Evolutionary conservation across 768 basidiomycete genomes (phyloP), one percentile per base, ranked within the genome.

Genomic region (Mycena alexandri): DNA sequence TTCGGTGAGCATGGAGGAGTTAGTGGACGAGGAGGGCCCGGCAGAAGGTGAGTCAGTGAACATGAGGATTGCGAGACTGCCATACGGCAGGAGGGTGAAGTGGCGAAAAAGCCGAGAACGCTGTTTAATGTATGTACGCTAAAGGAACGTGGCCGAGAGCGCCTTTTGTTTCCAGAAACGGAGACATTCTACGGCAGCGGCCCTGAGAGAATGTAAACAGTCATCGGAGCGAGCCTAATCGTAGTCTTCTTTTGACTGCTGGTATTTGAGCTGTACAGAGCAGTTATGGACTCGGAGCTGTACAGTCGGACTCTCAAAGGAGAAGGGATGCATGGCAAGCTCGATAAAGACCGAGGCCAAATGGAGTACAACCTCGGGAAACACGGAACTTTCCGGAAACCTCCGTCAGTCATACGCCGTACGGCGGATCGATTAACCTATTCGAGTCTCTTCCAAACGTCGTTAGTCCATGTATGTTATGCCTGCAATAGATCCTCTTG

Each of bases 141-240:
- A 33, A 34, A 38, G 58, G 59, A 59, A 63, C 56, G 67, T 68
- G 67, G 51, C 60, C 44, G 57, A 59, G 52, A 59, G 67, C 61
- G 50, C 66, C 67, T 63, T 63, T 68, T 46, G 44, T 64, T 56
- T 64, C 67, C 67, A 25, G 19, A 61, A 68, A 60, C 38, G 62
- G 52, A 24, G 53, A 55, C 50, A 52, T 56, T 61, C 60, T 57
- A 21, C 50, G 60, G 66, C 61, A n/a, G 60, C 41, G 29, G 56
- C 55, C 61, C 59, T 56, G 54, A 58, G 58, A 43, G 7, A 38
- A 33, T 47, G 21, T 42, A 47, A 29, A 51, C 42, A 67, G 60
- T 46, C 21, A 24, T 57, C 44, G 42, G 10, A 53, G 54, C 33
- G 25, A 58, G 61, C 33, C 57, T 52, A 61, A 41, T 51, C 25